phyloP scores from a whole-genome alignment of 2,329 filamentous ascomycete genomes.

The Fusarium sp. region DNA sequence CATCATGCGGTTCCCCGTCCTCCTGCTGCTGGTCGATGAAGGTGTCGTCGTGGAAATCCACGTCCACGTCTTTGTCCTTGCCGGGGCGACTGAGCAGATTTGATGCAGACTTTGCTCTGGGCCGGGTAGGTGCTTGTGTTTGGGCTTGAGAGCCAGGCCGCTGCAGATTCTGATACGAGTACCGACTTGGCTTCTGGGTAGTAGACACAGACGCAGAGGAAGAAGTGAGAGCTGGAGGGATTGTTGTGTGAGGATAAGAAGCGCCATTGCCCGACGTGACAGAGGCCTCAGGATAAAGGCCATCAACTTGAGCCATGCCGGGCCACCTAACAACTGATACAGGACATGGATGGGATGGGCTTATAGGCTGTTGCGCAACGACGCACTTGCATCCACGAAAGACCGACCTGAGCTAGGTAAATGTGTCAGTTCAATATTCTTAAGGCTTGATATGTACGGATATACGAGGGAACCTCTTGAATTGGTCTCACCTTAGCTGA shows the following conservation, averaged over 20 bases:
- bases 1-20: slow-evolving; percentile 37
- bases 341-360: slow-evolving; percentile 1
- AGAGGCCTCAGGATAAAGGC: slow-evolving; percentile 34
- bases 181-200: slow-evolving; percentile 2
- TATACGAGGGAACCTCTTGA: neutral
- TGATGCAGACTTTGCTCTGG: slow-evolving; percentile 40
- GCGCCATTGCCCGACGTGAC: slow-evolving; percentile 37
- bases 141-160: neutral
- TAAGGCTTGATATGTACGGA: neutral
- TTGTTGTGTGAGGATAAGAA: slow-evolving; percentile 32
- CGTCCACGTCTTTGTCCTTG: slow-evolving; percentile 16
- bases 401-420: slow-evolving; percentile 32
- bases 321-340: slow-evolving; percentile 31
- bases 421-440: slow-evolving; percentile 2
- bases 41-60: slow-evolving; percentile 38
- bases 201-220: slow-evolving; percentile 8
- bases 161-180: slow-evolving; percentile 12
- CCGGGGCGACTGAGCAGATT: slow-evolving; percentile 32
- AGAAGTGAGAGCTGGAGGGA: slow-evolving; percentile 17
- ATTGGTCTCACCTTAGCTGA: slow-evolving; percentile 17
- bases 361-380: slow-evolving; percentile 31
- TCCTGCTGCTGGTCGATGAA: slow-evolving; percentile 33
- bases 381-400: slow-evolving; percentile 42
- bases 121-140: slow-evolving; percentile 30
- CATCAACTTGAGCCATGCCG: slow-evolving; percentile 41